Evolutionary conservation across 495 filamentous ascomycete genomes (phyloP).

Genomic region (Penicillium flavigenum): DNA sequence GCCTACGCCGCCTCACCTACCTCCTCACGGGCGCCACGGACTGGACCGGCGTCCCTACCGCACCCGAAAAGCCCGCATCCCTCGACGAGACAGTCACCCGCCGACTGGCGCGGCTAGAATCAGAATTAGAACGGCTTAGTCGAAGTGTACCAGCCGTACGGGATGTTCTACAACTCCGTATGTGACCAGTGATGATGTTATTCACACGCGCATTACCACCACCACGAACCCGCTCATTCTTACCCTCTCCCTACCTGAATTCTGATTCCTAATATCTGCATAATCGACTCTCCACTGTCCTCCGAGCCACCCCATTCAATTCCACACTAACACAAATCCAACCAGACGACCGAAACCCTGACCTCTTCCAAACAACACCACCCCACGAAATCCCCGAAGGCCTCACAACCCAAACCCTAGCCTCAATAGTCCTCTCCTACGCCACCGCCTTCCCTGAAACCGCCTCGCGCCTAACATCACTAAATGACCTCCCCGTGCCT

Average conservation of each 20-base stretch:
- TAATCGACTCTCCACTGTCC: neutral
- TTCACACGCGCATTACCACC: neutral
- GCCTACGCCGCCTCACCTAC: constrained; percentile 72
- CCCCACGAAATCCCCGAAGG: constrained; percentile 42
- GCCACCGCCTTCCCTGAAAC: constrained; percentile 73
- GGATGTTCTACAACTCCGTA: constrained; percentile 53
- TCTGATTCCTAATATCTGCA: neutral
- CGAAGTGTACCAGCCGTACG: constrained; percentile 47
- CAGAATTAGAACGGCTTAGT: constrained; percentile 51
- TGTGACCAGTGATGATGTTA: constrained; percentile 7
- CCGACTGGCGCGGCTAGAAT: constrained; percentile 65
- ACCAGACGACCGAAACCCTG: constrained; percentile 56
- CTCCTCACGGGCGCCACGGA: constrained; percentile 62
- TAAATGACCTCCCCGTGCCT: constrained; percentile 75
- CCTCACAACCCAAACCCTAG: constrained; percentile 42
- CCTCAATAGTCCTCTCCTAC: constrained; percentile 72
- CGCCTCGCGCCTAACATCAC: constrained; percentile 74
- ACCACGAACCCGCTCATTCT: neutral
- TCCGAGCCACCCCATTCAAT: neutral
- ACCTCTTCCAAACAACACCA: constrained; percentile 53
- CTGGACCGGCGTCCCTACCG: constrained; percentile 43
- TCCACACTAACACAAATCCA: constrained; percentile 14
- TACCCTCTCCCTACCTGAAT: neutral
- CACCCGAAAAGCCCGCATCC: constrained; percentile 38
- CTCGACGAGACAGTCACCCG: constrained; percentile 47